These are phyloP conservation scores for Penicillium palitans DNA, from an alignment of 2,329 filamentous ascomycete species.

Conservation along the genomic window DNA sequence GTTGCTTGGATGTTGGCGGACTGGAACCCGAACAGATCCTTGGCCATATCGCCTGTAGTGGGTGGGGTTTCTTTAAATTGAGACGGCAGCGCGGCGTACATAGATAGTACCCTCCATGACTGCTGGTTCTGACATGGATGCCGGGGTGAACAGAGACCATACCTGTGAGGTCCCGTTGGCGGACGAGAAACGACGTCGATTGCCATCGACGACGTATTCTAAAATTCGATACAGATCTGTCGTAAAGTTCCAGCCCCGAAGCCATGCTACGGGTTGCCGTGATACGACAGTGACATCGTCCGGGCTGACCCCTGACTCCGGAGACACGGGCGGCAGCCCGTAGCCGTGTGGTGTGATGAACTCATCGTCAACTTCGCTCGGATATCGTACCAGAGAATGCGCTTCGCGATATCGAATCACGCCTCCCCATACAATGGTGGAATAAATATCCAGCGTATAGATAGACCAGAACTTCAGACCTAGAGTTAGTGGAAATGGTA, in stretches of 20 bases:
- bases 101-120: conserved; percentile 30
- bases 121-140: conserved; percentile 23
- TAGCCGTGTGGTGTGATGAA: conserved; percentile 39
- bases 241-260: conserved; percentile 59
- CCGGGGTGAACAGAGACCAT: conserved; percentile 26
- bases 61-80: conserved; percentile 30
- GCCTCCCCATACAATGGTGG: conserved; percentile 54
- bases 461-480: conserved; percentile 55
- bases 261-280: conserved; percentile 43
- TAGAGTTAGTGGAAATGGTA: conserved; percentile 3
- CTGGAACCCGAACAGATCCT: conserved; percentile 51
- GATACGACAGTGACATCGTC: conserved; percentile 13
- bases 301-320: conserved; percentile 17
- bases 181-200: conserved; percentile 24
- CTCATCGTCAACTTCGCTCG: conserved; percentile 51
- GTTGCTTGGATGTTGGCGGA: conserved; percentile 54
- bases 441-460: conserved; percentile 58
- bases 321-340: conserved; percentile 19
- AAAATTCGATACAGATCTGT: conserved; percentile 59
- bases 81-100: conserved; percentile 26
- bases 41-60: conserved; percentile 32
- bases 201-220: conserved; percentile 49
- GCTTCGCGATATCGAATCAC: conserved; percentile 49
- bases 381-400: conserved; percentile 51
- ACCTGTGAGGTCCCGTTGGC: conserved; percentile 27